Percentiles rank a stretch among this genome's conserved stretches.
Evolutionary conservation across 208 protist species (phyloP).

Genomic region (Leishmania turanica): DNA sequence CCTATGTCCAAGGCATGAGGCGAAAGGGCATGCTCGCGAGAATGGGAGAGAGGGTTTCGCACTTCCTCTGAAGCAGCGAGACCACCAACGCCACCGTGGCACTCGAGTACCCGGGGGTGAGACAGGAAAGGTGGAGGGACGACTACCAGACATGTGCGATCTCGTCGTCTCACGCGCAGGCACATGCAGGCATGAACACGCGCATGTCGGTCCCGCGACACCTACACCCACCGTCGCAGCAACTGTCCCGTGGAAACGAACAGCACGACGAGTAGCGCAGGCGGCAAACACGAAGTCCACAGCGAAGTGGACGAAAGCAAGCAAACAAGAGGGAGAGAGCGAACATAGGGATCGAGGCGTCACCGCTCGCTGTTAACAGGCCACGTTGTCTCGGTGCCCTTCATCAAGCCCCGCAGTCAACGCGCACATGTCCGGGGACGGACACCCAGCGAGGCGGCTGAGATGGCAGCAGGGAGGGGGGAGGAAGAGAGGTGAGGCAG

Average conservation of each 20-base stretch:
- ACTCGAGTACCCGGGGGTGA: constrained; percentile 1
- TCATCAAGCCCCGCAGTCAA: not conserved
- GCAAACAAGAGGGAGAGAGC: not conserved
- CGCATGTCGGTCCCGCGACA: not conserved
- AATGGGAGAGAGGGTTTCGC: not conserved
- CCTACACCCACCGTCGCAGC: not conserved
- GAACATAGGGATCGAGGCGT: not conserved
- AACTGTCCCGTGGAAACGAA: not conserved
- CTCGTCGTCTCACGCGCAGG: not conserved
- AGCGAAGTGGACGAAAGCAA: not conserved
- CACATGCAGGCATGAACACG: not conserved
- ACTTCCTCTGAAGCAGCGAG: not conserved
- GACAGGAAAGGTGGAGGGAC: not conserved
- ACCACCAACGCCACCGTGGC: not conserved
- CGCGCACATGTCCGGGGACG: not conserved
- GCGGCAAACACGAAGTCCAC: not conserved
- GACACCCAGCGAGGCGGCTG: not conserved
- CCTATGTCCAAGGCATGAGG: not conserved
- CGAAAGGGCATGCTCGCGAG: not conserved
- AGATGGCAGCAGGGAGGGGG: not conserved
- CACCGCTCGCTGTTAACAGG: not conserved
- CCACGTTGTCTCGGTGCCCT: not conserved
- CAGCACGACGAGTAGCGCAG: not conserved
- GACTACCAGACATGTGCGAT: not conserved
- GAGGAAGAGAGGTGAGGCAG: not conserved